Evolutionary conservation across 164 flowering plant genomes (phyloP).

Genomic region (Cinnamomum chago): DNA sequence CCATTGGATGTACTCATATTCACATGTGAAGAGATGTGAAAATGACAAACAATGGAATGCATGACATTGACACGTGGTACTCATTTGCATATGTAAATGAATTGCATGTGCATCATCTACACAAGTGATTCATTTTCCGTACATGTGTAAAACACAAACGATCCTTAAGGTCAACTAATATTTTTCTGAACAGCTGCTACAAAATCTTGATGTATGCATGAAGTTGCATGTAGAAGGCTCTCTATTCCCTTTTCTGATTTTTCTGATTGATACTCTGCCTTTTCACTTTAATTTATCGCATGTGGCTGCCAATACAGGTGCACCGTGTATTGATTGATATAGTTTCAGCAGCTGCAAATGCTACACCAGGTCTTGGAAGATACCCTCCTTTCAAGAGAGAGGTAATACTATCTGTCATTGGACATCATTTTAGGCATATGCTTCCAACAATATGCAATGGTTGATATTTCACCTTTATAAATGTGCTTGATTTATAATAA

Average conservation of each 20-base stretch:
- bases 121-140: no score
- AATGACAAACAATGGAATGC: no score
- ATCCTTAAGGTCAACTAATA: no score
- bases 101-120: no score
- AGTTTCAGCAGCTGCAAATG: slow-evolving; percentile 88
- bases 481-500: neutral
- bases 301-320: slow-evolving; percentile 40
- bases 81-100: no score
- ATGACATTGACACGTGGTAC: no score
- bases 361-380: slow-evolving; percentile 97
- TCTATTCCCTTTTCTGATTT: neutral
- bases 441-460: neutral
- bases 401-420: slow-evolving; percentile 35
- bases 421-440: slow-evolving; percentile 1
- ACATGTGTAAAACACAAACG: no score
- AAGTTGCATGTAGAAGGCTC: neutral
- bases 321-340: slow-evolving; percentile 92
- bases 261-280: neutral
- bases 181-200: neutral
- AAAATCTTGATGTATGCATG: neutral
- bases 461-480: neutral
- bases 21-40: no score
- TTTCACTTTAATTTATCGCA: neutral
- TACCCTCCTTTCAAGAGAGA: slow-evolving; percentile 97
- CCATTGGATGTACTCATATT: no score